These are phyloP conservation scores for Suhomyces vadensis DNA, from an alignment of 805 yeast genomes.

Conservation along the genomic window DNA sequence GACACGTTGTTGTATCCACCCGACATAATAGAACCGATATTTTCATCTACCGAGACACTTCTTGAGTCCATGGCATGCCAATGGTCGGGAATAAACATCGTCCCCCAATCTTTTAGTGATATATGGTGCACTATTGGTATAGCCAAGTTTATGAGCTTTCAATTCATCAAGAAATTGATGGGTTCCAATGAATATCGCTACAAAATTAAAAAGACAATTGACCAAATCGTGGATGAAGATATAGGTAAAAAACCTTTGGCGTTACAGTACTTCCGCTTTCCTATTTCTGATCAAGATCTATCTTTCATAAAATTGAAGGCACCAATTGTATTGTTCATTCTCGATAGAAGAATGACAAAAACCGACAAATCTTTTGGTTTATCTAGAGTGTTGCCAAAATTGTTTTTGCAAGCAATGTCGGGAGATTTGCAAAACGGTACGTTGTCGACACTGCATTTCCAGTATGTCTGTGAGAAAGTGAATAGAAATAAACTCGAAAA, in stretches of 20 bases:
- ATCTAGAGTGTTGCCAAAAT: constrained; percentile 85
- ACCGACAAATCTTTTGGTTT: constrained; percentile 93
- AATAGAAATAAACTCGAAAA: constrained; percentile 78
- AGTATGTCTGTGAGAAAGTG: constrained; percentile 92
- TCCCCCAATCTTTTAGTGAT: constrained; percentile 77
- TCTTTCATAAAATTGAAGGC: constrained; percentile 75
- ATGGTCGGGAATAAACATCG: constrained; percentile 91
- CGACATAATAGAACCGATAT: constrained; percentile 74
- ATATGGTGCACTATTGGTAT: constrained; percentile 90
- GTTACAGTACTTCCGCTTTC: constrained; percentile 62
- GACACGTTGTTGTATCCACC: constrained; percentile 70
- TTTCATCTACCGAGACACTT: constrained; percentile 64
- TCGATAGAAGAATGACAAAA: constrained; percentile 92
- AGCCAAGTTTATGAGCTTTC: constrained; percentile 76
- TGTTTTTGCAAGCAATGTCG: constrained; percentile 92
- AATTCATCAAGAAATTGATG: constrained; percentile 67
- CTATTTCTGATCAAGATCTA: constrained; percentile 61
- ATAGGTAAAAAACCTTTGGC: constrained; percentile 83
- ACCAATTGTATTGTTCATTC: constrained; percentile 78
- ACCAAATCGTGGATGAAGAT: constrained; percentile 70
- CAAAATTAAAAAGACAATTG: constrained; percentile 63
- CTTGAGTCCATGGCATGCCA: constrained; percentile 77
- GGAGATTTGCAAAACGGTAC: constrained; percentile 82
- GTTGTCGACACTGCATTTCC: constrained; percentile 81
- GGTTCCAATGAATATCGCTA: constrained; percentile 83